A percentile compares a stretch with the other conserved stretches of the same genome.
Conservation (phyloP, 345 rosid genomes). For the Gossypium raimondii region DNA sequence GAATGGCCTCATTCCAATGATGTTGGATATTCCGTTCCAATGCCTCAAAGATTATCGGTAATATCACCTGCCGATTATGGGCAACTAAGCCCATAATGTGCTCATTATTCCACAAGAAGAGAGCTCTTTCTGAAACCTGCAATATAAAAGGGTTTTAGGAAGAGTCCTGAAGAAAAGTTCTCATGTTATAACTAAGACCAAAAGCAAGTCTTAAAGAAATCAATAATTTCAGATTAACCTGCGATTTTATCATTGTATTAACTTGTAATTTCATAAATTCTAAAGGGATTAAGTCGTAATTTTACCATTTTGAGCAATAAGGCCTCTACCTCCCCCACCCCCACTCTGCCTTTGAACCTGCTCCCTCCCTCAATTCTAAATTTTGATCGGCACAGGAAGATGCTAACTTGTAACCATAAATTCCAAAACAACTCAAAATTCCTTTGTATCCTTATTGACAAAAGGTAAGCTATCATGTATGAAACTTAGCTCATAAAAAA, state of each 20-base stretch:
- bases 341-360: no score
- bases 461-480: not conserved
- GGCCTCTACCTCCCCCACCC: no score
- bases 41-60: constrained; percentile 68
- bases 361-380: not conserved
- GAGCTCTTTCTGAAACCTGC: constrained; percentile 93
- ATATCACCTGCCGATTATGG: constrained; percentile 54
- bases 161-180: constrained; percentile 6
- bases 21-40: constrained; percentile 65
- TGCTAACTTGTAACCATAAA: not conserved
- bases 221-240: not conserved
- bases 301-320: no score
- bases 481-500: not conserved
- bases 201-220: not conserved
- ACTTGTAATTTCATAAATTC: not conserved
- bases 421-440: not conserved
- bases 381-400: not conserved
- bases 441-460: not conserved
- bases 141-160: constrained; percentile 15
- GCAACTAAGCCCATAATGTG: constrained; percentile 71
- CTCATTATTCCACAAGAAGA: constrained; percentile 92
- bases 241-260: no score
- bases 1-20: constrained; percentile 89
- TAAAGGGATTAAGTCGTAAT: not conserved
- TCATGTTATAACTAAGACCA: not conserved